phyloP scores from a whole-genome alignment of 2,329 filamentous ascomycete species.

The Apiospora koreana region DNA sequence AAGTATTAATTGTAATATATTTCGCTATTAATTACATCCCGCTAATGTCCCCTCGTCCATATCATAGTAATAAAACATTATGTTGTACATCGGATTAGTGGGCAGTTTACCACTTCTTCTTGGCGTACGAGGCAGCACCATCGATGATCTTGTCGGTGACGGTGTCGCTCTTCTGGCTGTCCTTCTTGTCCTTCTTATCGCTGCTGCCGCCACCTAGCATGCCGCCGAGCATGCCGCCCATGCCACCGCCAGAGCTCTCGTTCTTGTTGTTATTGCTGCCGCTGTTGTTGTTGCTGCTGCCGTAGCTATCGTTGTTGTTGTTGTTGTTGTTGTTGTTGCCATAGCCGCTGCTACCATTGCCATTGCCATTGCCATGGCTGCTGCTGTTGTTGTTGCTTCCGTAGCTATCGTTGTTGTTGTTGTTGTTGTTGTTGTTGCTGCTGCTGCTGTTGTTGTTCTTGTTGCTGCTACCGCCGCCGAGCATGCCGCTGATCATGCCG shows the following conservation, averaged over 20 bases:
- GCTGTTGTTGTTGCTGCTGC: neutral
- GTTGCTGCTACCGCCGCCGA: neutral
- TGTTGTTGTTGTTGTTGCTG: neutral
- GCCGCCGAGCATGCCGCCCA: neutral
- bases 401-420: neutral
- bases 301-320: neutral
- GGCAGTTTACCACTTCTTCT: slow-evolving; percentile 12
- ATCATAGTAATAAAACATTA: neutral
- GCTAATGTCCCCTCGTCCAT: neutral
- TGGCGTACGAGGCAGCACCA: slow-evolving; percentile 10
- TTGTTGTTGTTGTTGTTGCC: neutral
- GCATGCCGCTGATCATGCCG: neutral
- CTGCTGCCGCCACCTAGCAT: slow-evolving; percentile 7
- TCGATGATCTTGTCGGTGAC: slow-evolving; percentile 13
- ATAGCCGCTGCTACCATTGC: neutral
- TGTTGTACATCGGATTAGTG: neutral
- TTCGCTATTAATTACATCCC: neutral
- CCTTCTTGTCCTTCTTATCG: neutral
- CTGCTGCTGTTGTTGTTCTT: neutral
- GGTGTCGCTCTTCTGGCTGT: neutral
- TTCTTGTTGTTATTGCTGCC: neutral
- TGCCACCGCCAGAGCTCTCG: neutral
- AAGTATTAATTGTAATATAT: neutral
- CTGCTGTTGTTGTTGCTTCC: neutral
- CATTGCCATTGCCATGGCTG: neutral